phyloP scores from a whole-genome alignment of 2,329 filamentous ascomycete genomes.

The Monilinia laxa region DNA sequence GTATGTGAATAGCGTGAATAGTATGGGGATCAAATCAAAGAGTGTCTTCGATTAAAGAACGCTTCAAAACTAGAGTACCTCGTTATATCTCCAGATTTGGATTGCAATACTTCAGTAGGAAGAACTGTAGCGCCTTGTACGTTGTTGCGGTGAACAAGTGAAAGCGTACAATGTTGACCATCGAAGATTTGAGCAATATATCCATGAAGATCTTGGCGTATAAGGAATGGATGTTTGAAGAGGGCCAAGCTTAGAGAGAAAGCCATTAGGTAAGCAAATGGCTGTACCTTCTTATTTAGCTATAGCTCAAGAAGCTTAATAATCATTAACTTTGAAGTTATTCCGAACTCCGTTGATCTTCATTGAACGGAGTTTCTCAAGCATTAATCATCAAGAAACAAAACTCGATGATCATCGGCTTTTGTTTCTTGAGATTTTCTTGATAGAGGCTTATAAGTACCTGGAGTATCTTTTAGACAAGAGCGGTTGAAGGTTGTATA shows the following conservation, averaged over 20 bases:
- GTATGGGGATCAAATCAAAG: background rate
- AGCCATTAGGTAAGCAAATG: background rate
- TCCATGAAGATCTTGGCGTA: background rate
- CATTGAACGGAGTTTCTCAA: too few relatives aligned
- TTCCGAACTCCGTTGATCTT: slow-evolving; percentile 3
- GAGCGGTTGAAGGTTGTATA: background rate
- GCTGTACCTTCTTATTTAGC: background rate
- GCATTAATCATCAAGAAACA: too few relatives aligned
- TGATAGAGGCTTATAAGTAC: background rate
- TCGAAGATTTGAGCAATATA: background rate
- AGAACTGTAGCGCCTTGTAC: background rate
- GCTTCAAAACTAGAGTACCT: background rate
- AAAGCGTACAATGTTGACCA: background rate
- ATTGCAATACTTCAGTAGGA: background rate
- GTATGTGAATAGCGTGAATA: background rate
- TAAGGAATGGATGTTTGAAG: background rate
- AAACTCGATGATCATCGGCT: background rate
- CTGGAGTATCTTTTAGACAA: background rate
- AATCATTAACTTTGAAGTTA: background rate
- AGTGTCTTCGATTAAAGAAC: background rate
- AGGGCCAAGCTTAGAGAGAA: background rate
- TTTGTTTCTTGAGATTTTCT: too few relatives aligned
- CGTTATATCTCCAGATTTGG: background rate
- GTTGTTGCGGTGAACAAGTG: background rate
- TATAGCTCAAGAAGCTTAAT: background rate